Percentiles rank a stretch among this genome's conserved stretches.
These are phyloP conservation scores for Chloropicon primus DNA, from an alignment of 139 green algal species.

Conservation along the genomic window DNA sequence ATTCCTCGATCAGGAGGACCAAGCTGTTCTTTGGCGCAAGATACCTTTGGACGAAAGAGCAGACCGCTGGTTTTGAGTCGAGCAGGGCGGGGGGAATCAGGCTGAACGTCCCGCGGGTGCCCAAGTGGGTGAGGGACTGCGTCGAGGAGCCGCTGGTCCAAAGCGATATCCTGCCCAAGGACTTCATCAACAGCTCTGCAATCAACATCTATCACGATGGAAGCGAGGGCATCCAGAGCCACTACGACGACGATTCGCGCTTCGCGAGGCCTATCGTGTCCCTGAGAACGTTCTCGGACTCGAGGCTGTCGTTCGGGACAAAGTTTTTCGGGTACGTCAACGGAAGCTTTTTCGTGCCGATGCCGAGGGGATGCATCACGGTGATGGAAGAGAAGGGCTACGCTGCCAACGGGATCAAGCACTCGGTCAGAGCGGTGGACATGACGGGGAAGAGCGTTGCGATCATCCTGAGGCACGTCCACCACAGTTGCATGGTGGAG, in stretches of 20 bases:
- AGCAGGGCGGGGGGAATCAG: slow-evolving; percentile 35
- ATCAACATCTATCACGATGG: slow-evolving; percentile 67
- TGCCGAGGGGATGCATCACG: slow-evolving; percentile 49
- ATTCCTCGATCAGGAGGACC: slow-evolving; percentile 38
- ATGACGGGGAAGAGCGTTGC: slow-evolving; percentile 52
- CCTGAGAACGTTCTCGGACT: slow-evolving; percentile 52
- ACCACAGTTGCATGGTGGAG: background rate
- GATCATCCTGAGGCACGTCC: slow-evolving; percentile 45
- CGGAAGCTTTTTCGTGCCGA: slow-evolving; percentile 50
- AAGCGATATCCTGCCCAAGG: slow-evolving; percentile 18
- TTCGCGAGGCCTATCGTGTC: slow-evolving; percentile 47
- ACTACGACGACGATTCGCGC: slow-evolving; percentile 48
- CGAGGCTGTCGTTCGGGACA: slow-evolving; percentile 50
- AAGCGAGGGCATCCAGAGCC: slow-evolving; percentile 53
- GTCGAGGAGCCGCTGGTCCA: slow-evolving; percentile 38
- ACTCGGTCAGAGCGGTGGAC: slow-evolving; percentile 53
- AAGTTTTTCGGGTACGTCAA: slow-evolving; percentile 54
- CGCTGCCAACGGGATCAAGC: slow-evolving; percentile 50
- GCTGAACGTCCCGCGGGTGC: slow-evolving; percentile 37
- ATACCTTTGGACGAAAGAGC: slow-evolving; percentile 55
- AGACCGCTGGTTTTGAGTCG: slow-evolving; percentile 24
- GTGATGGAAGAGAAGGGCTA: slow-evolving; percentile 47
- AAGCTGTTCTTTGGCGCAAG: slow-evolving; percentile 60
- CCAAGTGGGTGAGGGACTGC: slow-evolving; percentile 29
- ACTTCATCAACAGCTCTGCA: slow-evolving; percentile 38